phyloP scores from a whole-genome alignment of 2,329 filamentous ascomycete genomes.

The Simplicillium sp. region DNA sequence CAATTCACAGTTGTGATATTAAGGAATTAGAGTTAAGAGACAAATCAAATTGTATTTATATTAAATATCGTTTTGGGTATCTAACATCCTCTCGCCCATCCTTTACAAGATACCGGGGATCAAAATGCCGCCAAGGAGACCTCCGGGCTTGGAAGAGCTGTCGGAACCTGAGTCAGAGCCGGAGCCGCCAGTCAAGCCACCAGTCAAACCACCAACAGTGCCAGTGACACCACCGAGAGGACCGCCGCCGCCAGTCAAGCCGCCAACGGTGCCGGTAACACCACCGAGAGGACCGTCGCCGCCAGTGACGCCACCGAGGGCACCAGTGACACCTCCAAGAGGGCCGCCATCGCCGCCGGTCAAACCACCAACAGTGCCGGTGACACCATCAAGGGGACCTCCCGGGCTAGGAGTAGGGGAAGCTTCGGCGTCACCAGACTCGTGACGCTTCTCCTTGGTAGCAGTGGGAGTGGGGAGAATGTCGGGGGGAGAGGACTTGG shows the following conservation, averaged over 20 bases:
- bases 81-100: not conserved
- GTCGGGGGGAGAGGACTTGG: not conserved
- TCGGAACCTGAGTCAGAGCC: not conserved
- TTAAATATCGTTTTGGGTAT: not conserved
- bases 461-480: too few species aligned
- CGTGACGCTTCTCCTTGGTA: too few species aligned
- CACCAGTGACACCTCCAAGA: not conserved
- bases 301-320: not conserved
- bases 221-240: not conserved
- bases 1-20: too few species aligned
- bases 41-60: not conserved
- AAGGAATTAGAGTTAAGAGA: not conserved
- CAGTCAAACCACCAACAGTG: not conserved
- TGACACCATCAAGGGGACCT: not conserved
- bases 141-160: not conserved
- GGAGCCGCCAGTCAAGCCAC: not conserved
- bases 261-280: slow-evolving; percentile 8
- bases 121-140: not conserved
- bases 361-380: not conserved
- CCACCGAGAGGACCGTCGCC: slow-evolving; percentile 6
- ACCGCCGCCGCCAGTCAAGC: not conserved
- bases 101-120: not conserved
- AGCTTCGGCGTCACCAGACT: not conserved
- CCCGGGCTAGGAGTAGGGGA: not conserved
- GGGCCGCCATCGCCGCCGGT: not conserved